Base-by-base conservation (phyloP, 202 grass and related monocot genomes). In the Zoysia matrella region DNA sequence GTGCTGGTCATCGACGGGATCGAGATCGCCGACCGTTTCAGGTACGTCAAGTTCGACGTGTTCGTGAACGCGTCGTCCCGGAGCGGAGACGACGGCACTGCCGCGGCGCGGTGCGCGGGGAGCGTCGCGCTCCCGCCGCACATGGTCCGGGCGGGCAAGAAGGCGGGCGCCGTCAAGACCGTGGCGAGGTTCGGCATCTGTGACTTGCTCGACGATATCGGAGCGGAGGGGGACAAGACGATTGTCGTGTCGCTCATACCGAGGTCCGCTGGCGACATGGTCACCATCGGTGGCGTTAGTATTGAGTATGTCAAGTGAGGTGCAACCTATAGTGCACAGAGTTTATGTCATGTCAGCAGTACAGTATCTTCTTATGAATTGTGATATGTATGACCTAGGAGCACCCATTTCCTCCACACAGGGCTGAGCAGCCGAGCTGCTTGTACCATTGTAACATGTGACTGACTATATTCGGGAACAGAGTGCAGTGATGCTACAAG, bases 21-120 rank as follows among this genome's bases (percentile, higher is more conserved):
- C 72, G 72, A 87, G 22, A 22, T 22, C 22, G 22, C 22, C 22
- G 22, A 22, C 22, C 22, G 22, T 22, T 22, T 22, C 22, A 80
- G 50, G 67, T 84, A 64, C 73, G 55, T 92, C 80, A 96, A 96
- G 86, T 96, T 96, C 84, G 93, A 96, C 52, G 90, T 91, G 65
- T 88, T 73, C 44, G 58, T 95, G 22, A 95, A 95, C 57, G 16
- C 57, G 57, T 8, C 16, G 56, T 30, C 57, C 56, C 50, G 13
- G 22, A 16, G 66, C 0, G 76, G 80, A 1, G 1, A 67, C 60
- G 85, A 76, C 2, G 48, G 56, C 14, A 45, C 52, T 44, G 82
- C 85, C 14, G 47, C 72, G 2, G 80, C 72, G 39, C 73, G 80
- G 77, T 90, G 87, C 67, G 90, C 93, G 8, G 93, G 90, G 50